Conservation (phyloP, 169 alveolate species). For the Cryptosporidium tyzzeri region DNA sequence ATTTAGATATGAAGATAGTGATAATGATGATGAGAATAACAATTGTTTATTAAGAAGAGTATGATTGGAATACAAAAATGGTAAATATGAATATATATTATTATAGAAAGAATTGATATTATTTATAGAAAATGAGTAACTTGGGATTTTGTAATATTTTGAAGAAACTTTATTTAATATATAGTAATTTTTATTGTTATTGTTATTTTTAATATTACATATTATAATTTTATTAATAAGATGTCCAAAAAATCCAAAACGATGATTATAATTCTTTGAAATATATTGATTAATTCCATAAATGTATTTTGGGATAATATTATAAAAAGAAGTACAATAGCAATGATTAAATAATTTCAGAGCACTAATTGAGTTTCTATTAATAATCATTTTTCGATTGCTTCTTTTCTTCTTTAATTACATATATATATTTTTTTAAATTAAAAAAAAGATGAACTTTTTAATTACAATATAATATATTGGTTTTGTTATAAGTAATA, state of each 20-base stretch:
- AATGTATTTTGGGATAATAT: neutral
- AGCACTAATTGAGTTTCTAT: neutral
- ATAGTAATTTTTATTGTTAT: too few species aligned
- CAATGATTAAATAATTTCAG: neutral
- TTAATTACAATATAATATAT: too few species aligned
- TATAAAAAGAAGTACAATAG: too few species aligned
- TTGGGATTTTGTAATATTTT: neutral
- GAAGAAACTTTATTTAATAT: neutral
- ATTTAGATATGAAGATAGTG: too few species aligned
- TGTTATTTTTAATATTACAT: too few species aligned
- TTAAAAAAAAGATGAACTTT: too few species aligned
- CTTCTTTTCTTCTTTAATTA: neutral
- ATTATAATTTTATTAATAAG: neutral
- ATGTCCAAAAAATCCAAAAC: neutral
- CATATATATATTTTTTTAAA: too few species aligned
- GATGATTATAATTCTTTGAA: neutral
- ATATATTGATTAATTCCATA: neutral
- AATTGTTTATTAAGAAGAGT: too few species aligned
- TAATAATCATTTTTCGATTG: constrained; percentile 22
- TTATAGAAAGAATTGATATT: neutral
- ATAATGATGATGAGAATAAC: too few species aligned
- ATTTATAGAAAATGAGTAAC: neutral
- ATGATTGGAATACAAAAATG: neutral
- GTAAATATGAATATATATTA: neutral
- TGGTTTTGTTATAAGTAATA: neutral